These are phyloP conservation scores for Fraxinus dipetala DNA, from an alignment of 305 asterid species.

Conservation along the genomic window DNA sequence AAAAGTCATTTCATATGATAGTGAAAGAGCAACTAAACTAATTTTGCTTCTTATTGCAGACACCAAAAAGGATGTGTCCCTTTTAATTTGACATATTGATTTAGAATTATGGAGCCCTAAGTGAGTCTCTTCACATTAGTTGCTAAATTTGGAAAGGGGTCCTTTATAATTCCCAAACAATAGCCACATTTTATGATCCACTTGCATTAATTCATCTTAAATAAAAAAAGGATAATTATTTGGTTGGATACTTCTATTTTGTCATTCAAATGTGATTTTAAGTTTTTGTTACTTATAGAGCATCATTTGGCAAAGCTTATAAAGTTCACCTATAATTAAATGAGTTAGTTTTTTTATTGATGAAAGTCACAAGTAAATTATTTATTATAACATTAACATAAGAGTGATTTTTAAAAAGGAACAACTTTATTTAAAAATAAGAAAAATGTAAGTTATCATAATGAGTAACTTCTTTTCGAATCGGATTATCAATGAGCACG, in stretches of 20 bases:
- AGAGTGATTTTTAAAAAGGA: no score
- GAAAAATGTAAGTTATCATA: neutral
- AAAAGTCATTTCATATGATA: neutral
- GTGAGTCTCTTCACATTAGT: neutral
- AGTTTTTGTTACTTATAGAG: neutral
- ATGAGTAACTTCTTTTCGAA: neutral
- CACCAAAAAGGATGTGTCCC: conserved; percentile 15
- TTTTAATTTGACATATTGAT: neutral
- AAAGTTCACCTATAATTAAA: neutral
- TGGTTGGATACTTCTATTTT: neutral
- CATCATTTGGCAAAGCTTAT: neutral
- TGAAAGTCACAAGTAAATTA: no score
- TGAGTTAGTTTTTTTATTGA: no score
- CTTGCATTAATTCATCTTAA: neutral
- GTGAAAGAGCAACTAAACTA: conserved; percentile 8
- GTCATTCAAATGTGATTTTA: neutral
- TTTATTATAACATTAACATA: no score
- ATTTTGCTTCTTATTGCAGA: conserved; percentile 20
- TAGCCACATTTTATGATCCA: neutral
- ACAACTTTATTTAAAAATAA: no score
- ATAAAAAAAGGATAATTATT: neutral
- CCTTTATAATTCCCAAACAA: neutral
- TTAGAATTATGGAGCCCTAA: neutral
- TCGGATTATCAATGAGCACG: neutral
- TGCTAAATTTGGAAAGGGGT: neutral